Evolutionary conservation across 306 rosid genomes (phyloP).

Genomic region (Medicago lupulina): DNA sequence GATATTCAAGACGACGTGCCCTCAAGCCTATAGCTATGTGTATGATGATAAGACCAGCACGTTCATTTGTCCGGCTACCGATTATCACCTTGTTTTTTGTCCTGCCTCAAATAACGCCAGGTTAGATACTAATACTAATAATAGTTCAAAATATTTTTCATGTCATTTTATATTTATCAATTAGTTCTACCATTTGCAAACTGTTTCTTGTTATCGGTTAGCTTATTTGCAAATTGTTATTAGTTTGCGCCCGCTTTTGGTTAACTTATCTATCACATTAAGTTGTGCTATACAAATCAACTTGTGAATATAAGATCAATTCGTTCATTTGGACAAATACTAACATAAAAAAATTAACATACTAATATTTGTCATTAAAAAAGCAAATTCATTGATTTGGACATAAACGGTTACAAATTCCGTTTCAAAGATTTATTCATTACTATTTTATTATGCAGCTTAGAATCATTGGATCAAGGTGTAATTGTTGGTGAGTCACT

Average conservation of each 20-base stretch:
- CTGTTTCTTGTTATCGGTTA: too few relatives aligned
- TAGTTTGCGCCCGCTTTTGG: too few relatives aligned
- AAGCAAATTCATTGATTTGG: too few relatives aligned
- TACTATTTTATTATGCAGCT: not conserved
- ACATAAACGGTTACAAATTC: too few relatives aligned
- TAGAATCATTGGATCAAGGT: not conserved
- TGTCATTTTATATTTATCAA: not conserved
- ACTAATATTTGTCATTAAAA: too few relatives aligned
- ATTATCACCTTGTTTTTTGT: conserved; percentile 67
- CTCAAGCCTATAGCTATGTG: conserved; percentile 71
- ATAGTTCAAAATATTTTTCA: not conserved
- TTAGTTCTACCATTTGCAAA: too few relatives aligned
- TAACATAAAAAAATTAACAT: too few relatives aligned
- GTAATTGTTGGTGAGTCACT: conserved; percentile 28
- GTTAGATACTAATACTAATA: conserved; percentile 43
- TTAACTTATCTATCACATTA: too few relatives aligned
- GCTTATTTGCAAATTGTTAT: too few relatives aligned
- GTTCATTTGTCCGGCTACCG: conserved; percentile 61
- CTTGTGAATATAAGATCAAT: too few relatives aligned
- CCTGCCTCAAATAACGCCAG: conserved; percentile 64
- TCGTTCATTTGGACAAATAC: too few relatives aligned
- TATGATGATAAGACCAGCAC: conserved; percentile 63
- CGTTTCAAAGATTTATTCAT: not conserved
- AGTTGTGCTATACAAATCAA: too few relatives aligned
- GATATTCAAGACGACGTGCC: conserved; percentile 69